phyloP scores from a whole-genome alignment of 345 rosid species.

The Populus nigra region DNA sequence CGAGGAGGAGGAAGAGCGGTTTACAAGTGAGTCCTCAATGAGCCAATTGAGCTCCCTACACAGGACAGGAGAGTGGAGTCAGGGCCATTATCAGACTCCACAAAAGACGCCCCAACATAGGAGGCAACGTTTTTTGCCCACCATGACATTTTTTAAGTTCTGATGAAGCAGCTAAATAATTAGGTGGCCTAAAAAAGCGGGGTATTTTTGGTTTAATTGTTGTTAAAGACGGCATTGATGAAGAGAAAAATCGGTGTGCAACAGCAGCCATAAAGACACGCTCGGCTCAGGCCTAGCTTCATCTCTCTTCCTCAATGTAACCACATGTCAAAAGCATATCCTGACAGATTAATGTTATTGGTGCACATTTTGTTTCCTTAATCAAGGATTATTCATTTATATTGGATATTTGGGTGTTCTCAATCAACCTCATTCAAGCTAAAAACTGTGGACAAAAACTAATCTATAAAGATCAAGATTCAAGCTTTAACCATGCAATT shows the following conservation, averaged over 20 bases:
- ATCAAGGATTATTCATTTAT: background rate
- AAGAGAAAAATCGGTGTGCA: constrained; percentile 18
- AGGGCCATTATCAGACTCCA: constrained; percentile 50
- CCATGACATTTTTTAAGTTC: constrained; percentile 65
- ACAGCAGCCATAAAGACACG: background rate
- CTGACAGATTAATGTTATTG: background rate
- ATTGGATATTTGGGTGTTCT: background rate
- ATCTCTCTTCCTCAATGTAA: constrained; percentile 4
- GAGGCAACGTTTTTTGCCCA: constrained; percentile 71
- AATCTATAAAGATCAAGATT: background rate
- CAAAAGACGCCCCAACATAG: constrained; percentile 54
- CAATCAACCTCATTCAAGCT: background rate
- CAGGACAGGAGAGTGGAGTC: constrained; percentile 53
- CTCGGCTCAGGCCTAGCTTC: constrained; percentile 6
- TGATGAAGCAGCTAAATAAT: constrained; percentile 38
- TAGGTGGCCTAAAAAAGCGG: constrained; percentile 52
- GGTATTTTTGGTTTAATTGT: constrained; percentile 42
- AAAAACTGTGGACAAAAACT: background rate
- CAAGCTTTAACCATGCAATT: background rate
- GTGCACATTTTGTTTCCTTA: background rate
- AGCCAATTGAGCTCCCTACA: constrained; percentile 83
- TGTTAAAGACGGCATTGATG: constrained; percentile 5
- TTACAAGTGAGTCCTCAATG: constrained; percentile 57
- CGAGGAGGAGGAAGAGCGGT: constrained; percentile 27
- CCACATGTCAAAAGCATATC: background rate